A percentile compares a stretch with the other conserved stretches of the same genome.
Evolutionary conservation across 2,329 filamentous ascomycete genomes (phyloP).

Genomic region (Trichoderma endophyticum): DNA sequence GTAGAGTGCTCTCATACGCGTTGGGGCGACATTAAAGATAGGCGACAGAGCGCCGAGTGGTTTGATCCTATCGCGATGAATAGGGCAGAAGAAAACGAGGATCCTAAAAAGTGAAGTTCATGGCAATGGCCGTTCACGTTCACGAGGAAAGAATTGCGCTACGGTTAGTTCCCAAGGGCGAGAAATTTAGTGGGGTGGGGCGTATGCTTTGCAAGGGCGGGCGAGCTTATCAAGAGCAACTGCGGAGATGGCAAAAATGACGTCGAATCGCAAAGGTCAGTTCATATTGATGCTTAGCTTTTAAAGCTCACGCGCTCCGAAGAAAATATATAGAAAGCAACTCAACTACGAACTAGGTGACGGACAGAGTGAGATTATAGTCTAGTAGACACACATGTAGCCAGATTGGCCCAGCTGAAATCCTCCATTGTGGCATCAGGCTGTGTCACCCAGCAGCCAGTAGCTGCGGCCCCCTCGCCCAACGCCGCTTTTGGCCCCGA

Average conservation of each 20-base stretch:
- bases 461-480: slow-evolving; percentile 13
- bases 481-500: neutral
- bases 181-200: slow-evolving; percentile 15
- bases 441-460: neutral
- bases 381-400: neutral
- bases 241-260: slow-evolving; percentile 11
- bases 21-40: slow-evolving; percentile 27
- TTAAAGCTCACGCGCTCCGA: neutral
- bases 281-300: neutral
- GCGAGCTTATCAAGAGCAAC: neutral
- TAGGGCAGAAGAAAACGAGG: neutral
- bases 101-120: neutral
- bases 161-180: neutral
- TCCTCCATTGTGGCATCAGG: neutral
- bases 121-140: neutral
- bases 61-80: neutral
- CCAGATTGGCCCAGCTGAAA: neutral
- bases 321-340: neutral
- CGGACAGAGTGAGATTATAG: neutral
- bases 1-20: slow-evolving; percentile 31
- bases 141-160: neutral
- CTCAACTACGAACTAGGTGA: neutral
- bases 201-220: slow-evolving; percentile 9
- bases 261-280: neutral
- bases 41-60: slow-evolving; percentile 20